Conservation (phyloP, 164 flowering plant species). For the Akebia trifoliata region DNA sequence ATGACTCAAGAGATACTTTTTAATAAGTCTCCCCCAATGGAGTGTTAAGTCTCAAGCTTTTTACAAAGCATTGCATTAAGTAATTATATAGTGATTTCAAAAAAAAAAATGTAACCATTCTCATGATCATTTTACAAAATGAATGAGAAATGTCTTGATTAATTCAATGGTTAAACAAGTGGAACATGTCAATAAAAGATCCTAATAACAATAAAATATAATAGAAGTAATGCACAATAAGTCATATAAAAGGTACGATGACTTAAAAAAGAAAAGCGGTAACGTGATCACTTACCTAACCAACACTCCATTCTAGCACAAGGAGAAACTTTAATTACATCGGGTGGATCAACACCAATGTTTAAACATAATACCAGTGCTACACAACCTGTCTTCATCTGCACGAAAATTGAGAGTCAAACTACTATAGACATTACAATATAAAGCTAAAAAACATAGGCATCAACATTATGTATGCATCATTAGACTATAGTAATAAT, state of each 20-base stretch:
- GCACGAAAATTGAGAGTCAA: constrained; percentile 32
- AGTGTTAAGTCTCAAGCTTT: too few relatives aligned
- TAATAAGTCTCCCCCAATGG: too few relatives aligned
- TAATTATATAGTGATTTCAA: too few relatives aligned
- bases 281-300: constrained; percentile 57
- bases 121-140: not conserved
- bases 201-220: not conserved
- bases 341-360: constrained; percentile 96
- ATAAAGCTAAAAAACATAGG: not conserved
- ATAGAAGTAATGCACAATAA: not conserved
- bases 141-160: not conserved
- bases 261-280: not conserved
- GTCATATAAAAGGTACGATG: not conserved
- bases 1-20: too few relatives aligned
- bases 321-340: constrained; percentile 96
- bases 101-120: not conserved
- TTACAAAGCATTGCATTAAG: too few relatives aligned
- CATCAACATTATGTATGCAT: too few relatives aligned
- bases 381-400: constrained; percentile 98
- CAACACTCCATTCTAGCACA: constrained; percentile 99
- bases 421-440: not conserved
- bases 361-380: constrained; percentile 95
- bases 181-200: not conserved
- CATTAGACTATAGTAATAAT: not conserved
- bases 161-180: not conserved